A percentile compares a stretch with the other conserved stretches of the same genome.
Conservation (phyloP, 2,329 filamentous ascomycete species). For the Ambrosiella beaveri region DNA sequence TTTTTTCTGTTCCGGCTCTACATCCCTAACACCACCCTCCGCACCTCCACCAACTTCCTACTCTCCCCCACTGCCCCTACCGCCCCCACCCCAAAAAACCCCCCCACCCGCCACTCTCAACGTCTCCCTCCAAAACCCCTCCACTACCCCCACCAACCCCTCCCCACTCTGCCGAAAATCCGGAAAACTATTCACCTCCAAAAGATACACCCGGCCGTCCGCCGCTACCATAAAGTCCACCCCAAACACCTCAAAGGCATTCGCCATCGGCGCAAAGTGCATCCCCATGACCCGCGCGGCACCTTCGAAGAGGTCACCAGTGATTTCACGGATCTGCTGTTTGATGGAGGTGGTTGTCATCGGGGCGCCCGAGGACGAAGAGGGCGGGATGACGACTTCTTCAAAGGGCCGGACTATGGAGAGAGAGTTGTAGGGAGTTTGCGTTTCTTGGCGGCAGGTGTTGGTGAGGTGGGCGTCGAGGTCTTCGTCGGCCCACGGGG, state of each 20-base stretch:
- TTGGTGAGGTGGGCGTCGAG: conserved; percentile 79
- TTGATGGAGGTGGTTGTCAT: conserved; percentile 48
- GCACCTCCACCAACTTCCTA: conserved; percentile 32
- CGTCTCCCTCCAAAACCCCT: conserved; percentile 58
- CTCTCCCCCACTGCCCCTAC: conserved; percentile 16
- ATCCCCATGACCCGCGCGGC: conserved; percentile 69
- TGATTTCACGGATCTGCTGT: conserved; percentile 53
- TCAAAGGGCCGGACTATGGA: conserved; percentile 62
- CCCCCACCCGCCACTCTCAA: conserved; percentile 47
- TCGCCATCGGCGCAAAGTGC: conserved; percentile 78
- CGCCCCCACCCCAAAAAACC: conserved; percentile 40
- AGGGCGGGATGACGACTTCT: conserved; percentile 30
- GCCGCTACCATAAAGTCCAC: conserved; percentile 74
- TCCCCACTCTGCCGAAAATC: conserved; percentile 84
- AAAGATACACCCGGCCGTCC: conserved; percentile 47
- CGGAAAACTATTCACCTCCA: conserved; percentile 92
- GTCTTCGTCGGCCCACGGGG: conserved; percentile 38
- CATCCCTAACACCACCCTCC: conserved; percentile 31
- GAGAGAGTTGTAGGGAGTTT: conserved; percentile 20
- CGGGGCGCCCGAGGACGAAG: conserved; percentile 32
- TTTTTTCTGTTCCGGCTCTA: conserved; percentile 19
- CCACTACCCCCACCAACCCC: conserved; percentile 53
- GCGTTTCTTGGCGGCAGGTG: conserved; percentile 67
- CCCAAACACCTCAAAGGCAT: conserved; percentile 84
- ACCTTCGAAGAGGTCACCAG: conserved; percentile 68